Percentiles rank a stretch among this genome's conserved stretches.
Evolutionary conservation across 2,329 filamentous ascomycete species (phyloP).

Genomic region (Xylariaceae sp.): DNA sequence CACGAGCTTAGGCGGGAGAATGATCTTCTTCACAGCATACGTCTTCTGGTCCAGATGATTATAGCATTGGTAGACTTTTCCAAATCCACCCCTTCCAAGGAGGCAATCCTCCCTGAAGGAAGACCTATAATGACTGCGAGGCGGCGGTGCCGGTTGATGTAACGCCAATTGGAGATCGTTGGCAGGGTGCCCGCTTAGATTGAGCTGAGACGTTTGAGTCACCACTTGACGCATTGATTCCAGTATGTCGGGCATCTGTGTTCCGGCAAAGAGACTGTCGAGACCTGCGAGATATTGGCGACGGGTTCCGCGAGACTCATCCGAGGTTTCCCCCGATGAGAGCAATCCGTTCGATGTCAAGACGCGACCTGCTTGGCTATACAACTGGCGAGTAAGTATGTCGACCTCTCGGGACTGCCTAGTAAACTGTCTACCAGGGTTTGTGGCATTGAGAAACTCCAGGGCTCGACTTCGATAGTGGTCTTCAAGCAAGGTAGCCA

Average conservation of each 20-base stretch:
- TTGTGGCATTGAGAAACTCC: slow-evolving; percentile 27
- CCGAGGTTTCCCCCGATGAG: slow-evolving; percentile 19
- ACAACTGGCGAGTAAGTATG: slow-evolving; percentile 24
- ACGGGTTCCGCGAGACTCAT: slow-evolving; percentile 20
- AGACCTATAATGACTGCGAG: slow-evolving; percentile 28
- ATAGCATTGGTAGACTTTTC: slow-evolving; percentile 31
- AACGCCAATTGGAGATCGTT: slow-evolving; percentile 25
- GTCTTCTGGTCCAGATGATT: slow-evolving; percentile 29
- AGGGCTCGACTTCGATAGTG: slow-evolving; percentile 29
- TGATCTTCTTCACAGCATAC: slow-evolving; percentile 33
- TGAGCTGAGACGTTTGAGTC: slow-evolving; percentile 21
- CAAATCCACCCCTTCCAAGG: slow-evolving; percentile 32
- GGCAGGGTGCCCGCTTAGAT: slow-evolving; percentile 22
- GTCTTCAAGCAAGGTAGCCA: slow-evolving; percentile 32
- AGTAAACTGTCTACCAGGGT: slow-evolving; percentile 24
- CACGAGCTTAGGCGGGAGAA: slow-evolving; percentile 27
- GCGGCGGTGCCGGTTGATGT: slow-evolving; percentile 9
- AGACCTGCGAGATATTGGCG: slow-evolving; percentile 30
- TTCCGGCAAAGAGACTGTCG: slow-evolving; percentile 24
- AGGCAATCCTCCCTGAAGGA: slow-evolving; percentile 29
- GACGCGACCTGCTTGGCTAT: slow-evolving; percentile 23
- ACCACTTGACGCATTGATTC: slow-evolving; percentile 26
- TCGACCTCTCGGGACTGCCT: slow-evolving; percentile 29
- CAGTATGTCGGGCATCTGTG: slow-evolving; percentile 17
- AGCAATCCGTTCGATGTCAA: slow-evolving; percentile 22